Percentiles rank a stretch among this genome's conserved stretches.
Evolutionary conservation across 2,329 filamentous ascomycete genomes (phyloP).

Genomic region (Trichoderma breve): DNA sequence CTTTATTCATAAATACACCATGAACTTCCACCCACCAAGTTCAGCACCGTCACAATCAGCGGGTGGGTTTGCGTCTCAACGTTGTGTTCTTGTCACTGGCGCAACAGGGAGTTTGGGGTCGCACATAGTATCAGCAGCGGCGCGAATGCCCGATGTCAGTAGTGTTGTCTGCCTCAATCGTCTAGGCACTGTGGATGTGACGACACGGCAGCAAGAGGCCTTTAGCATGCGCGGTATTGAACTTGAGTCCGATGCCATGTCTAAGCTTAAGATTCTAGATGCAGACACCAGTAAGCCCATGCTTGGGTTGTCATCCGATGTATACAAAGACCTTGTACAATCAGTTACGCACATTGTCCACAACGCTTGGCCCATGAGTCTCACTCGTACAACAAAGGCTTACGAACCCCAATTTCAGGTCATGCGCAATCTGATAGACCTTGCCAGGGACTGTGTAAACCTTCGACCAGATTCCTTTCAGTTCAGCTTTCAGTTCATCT

Average conservation of each 20-base stretch:
- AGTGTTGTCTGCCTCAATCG: not conserved
- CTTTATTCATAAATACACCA: not conserved
- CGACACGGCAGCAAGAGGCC: not conserved
- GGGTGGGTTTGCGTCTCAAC: no score
- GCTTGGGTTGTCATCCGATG: constrained; percentile 40
- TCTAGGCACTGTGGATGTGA: not conserved
- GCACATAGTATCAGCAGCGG: not conserved
- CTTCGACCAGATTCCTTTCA: constrained; percentile 16
- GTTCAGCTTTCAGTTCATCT: constrained; percentile 42
- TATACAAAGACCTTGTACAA: constrained; percentile 39
- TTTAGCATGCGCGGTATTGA: not conserved
- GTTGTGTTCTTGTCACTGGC: not conserved
- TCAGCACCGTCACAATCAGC: not conserved
- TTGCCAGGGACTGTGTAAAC: constrained; percentile 38
- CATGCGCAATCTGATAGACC: constrained; percentile 47
- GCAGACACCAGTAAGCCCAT: constrained; percentile 24
- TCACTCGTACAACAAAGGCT: constrained; percentile 30
- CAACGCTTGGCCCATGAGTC: constrained; percentile 52
- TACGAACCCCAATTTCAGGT: constrained; percentile 45
- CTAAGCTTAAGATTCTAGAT: not conserved
- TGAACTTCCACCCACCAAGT: no score
- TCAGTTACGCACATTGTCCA: constrained; percentile 50
- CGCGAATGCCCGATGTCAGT: not conserved
- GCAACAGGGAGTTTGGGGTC: not conserved
- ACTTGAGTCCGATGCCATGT: not conserved